These are phyloP conservation scores for Juncus effusus DNA, from an alignment of 176 grass and related monocot genomes.

Conservation along the genomic window DNA sequence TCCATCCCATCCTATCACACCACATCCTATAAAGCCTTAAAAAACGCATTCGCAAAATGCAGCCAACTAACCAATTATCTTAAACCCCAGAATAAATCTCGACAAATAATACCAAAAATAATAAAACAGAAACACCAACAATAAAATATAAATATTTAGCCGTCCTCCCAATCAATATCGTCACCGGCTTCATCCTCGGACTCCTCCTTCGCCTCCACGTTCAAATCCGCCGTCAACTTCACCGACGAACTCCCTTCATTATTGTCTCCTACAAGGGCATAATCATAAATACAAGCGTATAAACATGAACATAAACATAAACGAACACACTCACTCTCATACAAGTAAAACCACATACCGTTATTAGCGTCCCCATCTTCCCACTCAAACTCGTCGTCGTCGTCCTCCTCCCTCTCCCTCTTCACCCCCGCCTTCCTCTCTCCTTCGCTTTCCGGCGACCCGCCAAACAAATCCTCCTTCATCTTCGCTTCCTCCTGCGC, in stretches of 20 bases:
- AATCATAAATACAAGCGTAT: not conserved
- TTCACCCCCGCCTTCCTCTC: conserved; percentile 52
- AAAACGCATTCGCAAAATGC: no score
- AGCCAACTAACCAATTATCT: no score
- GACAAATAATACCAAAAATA: not conserved
- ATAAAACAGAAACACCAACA: not conserved
- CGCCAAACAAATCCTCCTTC: conserved; percentile 22
- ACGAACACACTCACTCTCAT: not conserved
- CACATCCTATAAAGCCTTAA: no score
- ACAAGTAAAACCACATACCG: not conserved
- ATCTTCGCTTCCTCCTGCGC: conserved; percentile 49
- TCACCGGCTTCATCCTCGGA: conserved; percentile 68
- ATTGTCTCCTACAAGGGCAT: conserved; percentile 14
- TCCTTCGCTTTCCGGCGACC: conserved; percentile 41
- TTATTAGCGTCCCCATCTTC: conserved; percentile 38
- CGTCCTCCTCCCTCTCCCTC: conserved; percentile 69
- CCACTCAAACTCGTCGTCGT: conserved; percentile 72
- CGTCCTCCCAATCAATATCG: conserved; percentile 64
- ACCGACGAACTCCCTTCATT: conserved; percentile 42
- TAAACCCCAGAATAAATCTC: no score
- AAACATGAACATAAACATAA: no score
- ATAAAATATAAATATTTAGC: conserved; percentile 34
- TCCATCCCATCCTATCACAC: no score
- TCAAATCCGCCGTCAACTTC: conserved; percentile 67
- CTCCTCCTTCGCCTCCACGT: conserved; percentile 74